Percentiles rank a stretch among this genome's conserved stretches.
phyloP scores from a whole-genome alignment of 192 early-diverging fungal species.

The Mortierella alpina region DNA sequence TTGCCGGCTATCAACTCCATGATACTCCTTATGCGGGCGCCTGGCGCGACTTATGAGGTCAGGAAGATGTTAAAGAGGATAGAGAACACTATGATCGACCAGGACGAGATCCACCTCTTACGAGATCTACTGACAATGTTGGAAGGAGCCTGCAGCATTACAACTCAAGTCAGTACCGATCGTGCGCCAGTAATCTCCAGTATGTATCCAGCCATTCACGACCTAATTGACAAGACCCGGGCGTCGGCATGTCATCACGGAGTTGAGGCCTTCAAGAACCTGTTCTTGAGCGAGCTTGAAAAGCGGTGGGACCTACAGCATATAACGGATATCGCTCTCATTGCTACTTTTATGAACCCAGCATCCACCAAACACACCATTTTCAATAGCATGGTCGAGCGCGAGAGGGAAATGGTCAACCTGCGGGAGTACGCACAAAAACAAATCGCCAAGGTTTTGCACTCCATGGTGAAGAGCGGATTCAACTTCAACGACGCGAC shows the following conservation, averaged over 20 bases:
- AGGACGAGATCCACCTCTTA: neutral
- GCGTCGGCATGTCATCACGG: neutral
- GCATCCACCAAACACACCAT: neutral
- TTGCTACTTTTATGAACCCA: slow-evolving; percentile 1
- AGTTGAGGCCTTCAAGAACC: neutral
- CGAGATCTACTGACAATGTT: neutral
- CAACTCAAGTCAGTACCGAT: slow-evolving; percentile 3
- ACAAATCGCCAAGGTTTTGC: neutral
- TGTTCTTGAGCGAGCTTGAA: neutral
- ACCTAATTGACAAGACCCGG: neutral
- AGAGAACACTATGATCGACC: neutral
- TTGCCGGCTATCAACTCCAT: neutral
- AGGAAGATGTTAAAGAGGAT: neutral
- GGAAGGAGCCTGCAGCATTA: neutral
- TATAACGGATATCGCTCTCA: neutral
- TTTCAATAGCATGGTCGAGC: neutral
- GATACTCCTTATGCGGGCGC: neutral
- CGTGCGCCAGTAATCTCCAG: neutral
- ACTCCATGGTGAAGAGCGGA: neutral
- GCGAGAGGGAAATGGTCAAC: neutral
- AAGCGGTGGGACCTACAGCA: neutral
- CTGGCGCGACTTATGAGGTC: neutral
- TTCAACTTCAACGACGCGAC: neutral
- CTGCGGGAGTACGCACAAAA: slow-evolving; percentile 1
- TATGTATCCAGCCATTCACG: neutral